Percentiles rank a stretch among this genome's conserved stretches.
phyloP scores from a whole-genome alignment of 208 protist species.

The Porcisia deanei region DNA sequence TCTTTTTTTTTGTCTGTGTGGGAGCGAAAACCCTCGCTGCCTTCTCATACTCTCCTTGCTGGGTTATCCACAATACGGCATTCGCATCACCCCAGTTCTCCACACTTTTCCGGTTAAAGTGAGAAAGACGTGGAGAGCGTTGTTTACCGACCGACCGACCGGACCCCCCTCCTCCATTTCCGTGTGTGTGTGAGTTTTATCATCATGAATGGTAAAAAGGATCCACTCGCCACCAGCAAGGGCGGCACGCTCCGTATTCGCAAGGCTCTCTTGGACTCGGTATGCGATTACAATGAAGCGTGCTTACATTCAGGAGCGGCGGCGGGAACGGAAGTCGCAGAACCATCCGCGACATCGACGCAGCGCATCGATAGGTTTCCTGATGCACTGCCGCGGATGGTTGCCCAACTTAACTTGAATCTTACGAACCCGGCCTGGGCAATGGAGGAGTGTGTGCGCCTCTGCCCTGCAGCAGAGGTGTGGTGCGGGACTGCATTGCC shows the following conservation, averaged over 20 bases:
- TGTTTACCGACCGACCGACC: too few relatives aligned
- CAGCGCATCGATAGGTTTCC: conserved; percentile 3
- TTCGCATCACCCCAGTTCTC: not conserved
- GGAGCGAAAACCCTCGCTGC: not conserved
- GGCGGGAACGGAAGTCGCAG: not conserved
- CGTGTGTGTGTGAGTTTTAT: not conserved
- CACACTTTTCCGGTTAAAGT: not conserved
- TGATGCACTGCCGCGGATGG: conserved; percentile 11
- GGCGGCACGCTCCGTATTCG: conserved; percentile 15
- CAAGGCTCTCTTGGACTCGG: conserved; percentile 13
- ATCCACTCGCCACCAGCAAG: not conserved
- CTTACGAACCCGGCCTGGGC: conserved; percentile 70
- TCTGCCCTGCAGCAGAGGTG: conserved; percentile 36
- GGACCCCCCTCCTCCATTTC: not conserved
- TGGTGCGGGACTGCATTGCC: conserved; percentile 67
- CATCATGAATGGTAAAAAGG: not conserved
- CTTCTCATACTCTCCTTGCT: not conserved
- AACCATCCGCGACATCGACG: not conserved
- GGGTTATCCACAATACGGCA: not conserved
- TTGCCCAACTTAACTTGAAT: conserved; percentile 10
- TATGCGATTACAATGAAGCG: conserved; percentile 8
- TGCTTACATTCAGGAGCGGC: not conserved
- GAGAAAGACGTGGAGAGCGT: not conserved
- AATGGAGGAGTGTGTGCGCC: conserved; percentile 78
- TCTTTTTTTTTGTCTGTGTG: not conserved